Evolutionary conservation across 2,329 filamentous ascomycete genomes (phyloP), one percentile per base, ranked within the genome.

Genomic region (Phaeosphaeria sp.): DNA sequence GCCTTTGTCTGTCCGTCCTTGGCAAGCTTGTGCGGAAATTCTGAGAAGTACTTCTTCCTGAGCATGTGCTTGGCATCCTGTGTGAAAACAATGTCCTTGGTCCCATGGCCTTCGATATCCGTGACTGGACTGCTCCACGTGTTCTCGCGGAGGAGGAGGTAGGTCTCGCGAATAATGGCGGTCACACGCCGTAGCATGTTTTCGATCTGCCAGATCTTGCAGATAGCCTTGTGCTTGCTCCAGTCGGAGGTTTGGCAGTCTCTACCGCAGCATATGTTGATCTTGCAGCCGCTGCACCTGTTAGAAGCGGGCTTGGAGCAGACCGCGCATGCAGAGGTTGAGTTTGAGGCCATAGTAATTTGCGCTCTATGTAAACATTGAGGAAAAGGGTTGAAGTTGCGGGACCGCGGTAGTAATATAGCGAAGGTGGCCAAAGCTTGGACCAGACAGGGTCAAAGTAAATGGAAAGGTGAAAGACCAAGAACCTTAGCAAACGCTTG

Each of bases 111-210:
- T 1, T 48, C 7, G 11, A 57, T 11, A 1, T 39, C 51, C 2
- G 17, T 6, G 0, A 57, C 13, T 15, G 36, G 44, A 1, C 3
- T 48, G 5, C 50, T 25, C 60, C 54, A 57, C 2, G 54, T 62
- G 20, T 47, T 55, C 13, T 57, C 24, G n/a, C 52, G 49, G 33
- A 63, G 60, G 11, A 24, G 13, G 36, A 57, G 44, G n/a, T 55
- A 62, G 6, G 49, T 57, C 6, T 49, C 21, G 0, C 51, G 49
- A n/a, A 43, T 15, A 9, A 62, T 42, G 13, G 42, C 42, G 22
- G 57, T 48, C 6, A 49, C 36, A 1, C 49, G 54, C 5, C 17
- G 15, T 1, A 62, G 60, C 3, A 24, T 21, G 4, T 44, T 51
- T 18, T 48, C 51, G 1, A 62, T 21, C 24, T 55, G 48, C 1